Evolutionary conservation across 352 stramenopile species (phyloP).

Genomic region (Pythium biforme): DNA sequence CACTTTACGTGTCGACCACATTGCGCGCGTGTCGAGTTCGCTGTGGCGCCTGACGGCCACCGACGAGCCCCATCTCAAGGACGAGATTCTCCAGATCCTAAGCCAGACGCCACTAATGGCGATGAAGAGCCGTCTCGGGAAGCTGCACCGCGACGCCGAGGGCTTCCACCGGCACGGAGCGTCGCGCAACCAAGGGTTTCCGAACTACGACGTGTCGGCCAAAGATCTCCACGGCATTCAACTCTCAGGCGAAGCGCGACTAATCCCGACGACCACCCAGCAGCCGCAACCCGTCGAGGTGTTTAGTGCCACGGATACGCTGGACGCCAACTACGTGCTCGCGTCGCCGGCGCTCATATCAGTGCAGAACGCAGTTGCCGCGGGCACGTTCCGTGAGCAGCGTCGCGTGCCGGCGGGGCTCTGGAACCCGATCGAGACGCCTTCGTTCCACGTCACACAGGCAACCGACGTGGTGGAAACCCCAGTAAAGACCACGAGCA

Average conservation of each 20-base stretch:
- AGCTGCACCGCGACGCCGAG: constrained; percentile 53
- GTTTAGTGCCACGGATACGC: constrained; percentile 54
- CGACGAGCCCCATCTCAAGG: constrained; percentile 8
- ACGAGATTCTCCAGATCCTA: background rate
- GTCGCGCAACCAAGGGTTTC: constrained; percentile 51
- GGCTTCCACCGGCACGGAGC: constrained; percentile 53
- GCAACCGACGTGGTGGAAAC: too few relatives aligned
- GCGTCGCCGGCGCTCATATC: constrained; percentile 42
- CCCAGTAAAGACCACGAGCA: background rate
- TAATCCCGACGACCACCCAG: too few relatives aligned
- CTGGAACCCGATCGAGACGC: constrained; percentile 40
- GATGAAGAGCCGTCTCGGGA: constrained; percentile 27
- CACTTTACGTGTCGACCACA: constrained; percentile 27
- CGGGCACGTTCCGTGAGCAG: constrained; percentile 33
- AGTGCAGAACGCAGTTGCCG: constrained; percentile 56
- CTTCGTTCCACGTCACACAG: constrained; percentile 10
- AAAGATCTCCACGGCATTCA: background rate
- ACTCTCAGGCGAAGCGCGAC: too few relatives aligned
- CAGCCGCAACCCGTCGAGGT: constrained; percentile 35
- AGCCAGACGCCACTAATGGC: background rate
- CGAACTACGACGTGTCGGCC: constrained; percentile 44
- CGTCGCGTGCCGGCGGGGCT: constrained; percentile 28
- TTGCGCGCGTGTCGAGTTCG: constrained; percentile 38
- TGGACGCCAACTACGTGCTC: constrained; percentile 74
- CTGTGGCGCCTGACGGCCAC: constrained; percentile 35